These are phyloP conservation scores for Termitomyces eurrhizus DNA, from an alignment of 768 basidiomycete genomes.

Conservation along the genomic window DNA sequence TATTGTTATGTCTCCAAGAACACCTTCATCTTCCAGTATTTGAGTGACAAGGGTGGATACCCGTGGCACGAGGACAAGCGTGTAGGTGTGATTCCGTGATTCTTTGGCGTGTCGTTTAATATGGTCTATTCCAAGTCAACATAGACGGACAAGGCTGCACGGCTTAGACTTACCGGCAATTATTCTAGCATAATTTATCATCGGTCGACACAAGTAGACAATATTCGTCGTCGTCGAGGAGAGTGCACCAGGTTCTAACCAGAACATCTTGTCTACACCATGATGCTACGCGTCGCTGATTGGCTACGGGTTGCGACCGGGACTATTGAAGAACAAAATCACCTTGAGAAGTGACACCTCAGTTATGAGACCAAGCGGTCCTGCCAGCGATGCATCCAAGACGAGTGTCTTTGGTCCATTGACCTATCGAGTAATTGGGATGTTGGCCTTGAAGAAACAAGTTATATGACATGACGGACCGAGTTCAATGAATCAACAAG, in stretches of 20 bases:
- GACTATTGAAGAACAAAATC: neutral
- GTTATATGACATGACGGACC: conserved; percentile 34
- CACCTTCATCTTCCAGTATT: conserved; percentile 94
- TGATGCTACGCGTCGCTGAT: conserved; percentile 65
- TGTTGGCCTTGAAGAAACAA: neutral
- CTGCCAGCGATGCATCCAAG: conserved; percentile 83
- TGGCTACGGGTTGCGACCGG: neutral
- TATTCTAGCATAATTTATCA: conserved; percentile 80
- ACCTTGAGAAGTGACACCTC: conserved; percentile 94
- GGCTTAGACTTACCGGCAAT: conserved; percentile 72
- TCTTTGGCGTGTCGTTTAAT: conserved; percentile 77
- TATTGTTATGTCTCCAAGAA: conserved; percentile 89
- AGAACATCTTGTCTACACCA: conserved; percentile 99
- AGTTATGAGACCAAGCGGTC: conserved; percentile 91
- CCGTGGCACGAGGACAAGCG: conserved; percentile 83
- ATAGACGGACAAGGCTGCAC: conserved; percentile 11
- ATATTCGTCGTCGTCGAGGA: conserved; percentile 82
- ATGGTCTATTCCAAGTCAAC: conserved; percentile 63
- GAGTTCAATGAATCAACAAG: conserved; percentile 85
- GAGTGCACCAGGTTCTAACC: conserved; percentile 90
- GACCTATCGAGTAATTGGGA: conserved; percentile 42
- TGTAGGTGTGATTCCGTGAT: conserved; percentile 78
- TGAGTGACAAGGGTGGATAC: conserved; percentile 81
- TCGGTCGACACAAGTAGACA: conserved; percentile 89
- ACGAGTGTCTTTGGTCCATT: conserved; percentile 96